Conservation (phyloP, 805 yeast species). For the Yamadazyma endophytica region DNA sequence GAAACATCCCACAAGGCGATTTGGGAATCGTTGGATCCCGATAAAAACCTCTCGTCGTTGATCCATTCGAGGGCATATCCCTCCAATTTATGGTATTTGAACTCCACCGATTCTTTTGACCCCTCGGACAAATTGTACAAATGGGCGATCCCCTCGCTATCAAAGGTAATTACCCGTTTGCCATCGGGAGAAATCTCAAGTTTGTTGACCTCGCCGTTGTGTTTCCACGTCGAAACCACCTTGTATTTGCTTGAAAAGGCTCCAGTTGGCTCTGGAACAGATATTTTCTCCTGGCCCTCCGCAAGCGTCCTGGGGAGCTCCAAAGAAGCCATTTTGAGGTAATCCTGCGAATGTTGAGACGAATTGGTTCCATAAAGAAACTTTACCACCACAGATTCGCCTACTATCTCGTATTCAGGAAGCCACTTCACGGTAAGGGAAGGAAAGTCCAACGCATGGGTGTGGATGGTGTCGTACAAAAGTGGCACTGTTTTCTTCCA, state of each 20-base stretch:
- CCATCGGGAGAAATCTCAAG: conserved; percentile 51
- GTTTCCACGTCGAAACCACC: conserved; percentile 49
- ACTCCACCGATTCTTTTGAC: conserved; percentile 19
- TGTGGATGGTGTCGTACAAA: conserved; percentile 68
- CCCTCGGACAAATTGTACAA: conserved; percentile 31
- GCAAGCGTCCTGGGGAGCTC: conserved; percentile 49
- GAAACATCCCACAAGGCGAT: conserved; percentile 69
- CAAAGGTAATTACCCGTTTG: conserved; percentile 50
- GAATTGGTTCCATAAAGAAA: conserved; percentile 50
- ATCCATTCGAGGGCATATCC: conserved; percentile 77
- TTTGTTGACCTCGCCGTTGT: conserved; percentile 64
- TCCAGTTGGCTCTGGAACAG: conserved; percentile 17
- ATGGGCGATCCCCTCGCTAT: conserved; percentile 48
- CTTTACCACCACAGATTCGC: conserved; percentile 28
- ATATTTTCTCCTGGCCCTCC: conserved; percentile 22
- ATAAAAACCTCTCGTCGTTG: conserved; percentile 40
- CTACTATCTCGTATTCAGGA: conserved; percentile 37
- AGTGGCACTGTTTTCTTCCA: conserved; percentile 87
- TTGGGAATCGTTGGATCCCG: conserved; percentile 64
- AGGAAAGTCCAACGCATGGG: conserved; percentile 67
- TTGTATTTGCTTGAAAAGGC: conserved; percentile 28
- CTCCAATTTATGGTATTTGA: conserved; percentile 56
- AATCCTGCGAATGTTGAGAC: conserved; percentile 36
- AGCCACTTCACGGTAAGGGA: conserved; percentile 68
- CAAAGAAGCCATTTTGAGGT: conserved; percentile 42